A percentile compares a stretch with the other conserved stretches of the same genome.
These are phyloP conservation scores for Corynespora cassiicola DNA, from an alignment of 2,329 filamentous ascomycete species.

Conservation along the genomic window DNA sequence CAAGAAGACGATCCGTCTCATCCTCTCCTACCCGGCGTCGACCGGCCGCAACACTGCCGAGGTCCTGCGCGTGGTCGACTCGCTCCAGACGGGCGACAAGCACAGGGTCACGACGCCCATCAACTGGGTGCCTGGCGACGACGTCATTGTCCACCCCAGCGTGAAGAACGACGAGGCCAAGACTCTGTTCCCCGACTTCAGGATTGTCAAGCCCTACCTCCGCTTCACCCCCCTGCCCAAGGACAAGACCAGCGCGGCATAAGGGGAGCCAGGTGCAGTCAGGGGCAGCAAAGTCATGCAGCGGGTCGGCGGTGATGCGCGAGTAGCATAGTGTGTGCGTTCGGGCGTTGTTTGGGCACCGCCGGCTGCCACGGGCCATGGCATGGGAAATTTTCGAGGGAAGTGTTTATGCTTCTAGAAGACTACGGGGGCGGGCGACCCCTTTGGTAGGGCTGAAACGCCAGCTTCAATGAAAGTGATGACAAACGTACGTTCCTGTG, in stretches of 20 bases:
- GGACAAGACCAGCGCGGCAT: conserved; percentile 61
- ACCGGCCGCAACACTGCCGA: conserved; percentile 64
- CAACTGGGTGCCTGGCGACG: conserved; percentile 65
- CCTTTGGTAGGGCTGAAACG: conserved; percentile 27
- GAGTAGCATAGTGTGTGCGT: conserved; percentile 8
- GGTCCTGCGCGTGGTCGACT: conserved; percentile 59
- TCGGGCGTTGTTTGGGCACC: conserved; percentile 10
- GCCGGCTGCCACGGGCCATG: conserved; percentile 6
- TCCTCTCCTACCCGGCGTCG: conserved; percentile 68
- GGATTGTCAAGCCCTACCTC: conserved; percentile 68
- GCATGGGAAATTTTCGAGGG: conserved; percentile 5
- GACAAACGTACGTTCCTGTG: no score
- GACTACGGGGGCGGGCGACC: conserved; percentile 4
- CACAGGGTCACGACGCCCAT: conserved; percentile 67
- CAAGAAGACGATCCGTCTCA: conserved; percentile 68
- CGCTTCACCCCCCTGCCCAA: conserved; percentile 65
- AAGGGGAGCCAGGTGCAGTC: conserved; percentile 5
- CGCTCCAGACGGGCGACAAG: conserved; percentile 65
- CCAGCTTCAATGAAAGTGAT: conserved; percentile 14
- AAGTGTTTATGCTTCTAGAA: conserved; percentile 29
- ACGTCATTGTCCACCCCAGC: conserved; percentile 67
- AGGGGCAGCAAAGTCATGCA: conserved; percentile 7
- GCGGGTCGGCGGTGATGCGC: conserved; percentile 10
- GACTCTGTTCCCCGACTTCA: conserved; percentile 65
- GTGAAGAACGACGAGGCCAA: conserved; percentile 66